Evolutionary conservation across 768 basidiomycete genomes (phyloP).

Genomic region (Terana coerulea): DNA sequence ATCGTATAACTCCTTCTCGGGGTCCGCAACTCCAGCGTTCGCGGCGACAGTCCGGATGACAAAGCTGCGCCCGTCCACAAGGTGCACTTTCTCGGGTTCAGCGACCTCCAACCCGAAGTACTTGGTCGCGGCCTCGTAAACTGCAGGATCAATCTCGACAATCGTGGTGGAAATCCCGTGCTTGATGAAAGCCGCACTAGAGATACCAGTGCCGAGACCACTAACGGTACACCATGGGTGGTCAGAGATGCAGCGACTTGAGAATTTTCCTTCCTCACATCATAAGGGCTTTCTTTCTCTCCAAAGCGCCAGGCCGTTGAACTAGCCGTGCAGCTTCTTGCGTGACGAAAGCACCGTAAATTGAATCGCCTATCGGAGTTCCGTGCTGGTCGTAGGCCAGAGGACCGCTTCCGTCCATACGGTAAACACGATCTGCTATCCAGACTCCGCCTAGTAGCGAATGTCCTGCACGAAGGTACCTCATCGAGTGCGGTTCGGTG

Average conservation of each 20-base stretch:
- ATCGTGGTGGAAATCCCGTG: constrained; percentile 74
- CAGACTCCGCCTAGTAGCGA: constrained; percentile 70
- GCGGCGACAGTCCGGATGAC: constrained; percentile 24
- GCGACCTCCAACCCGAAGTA: constrained; percentile 81
- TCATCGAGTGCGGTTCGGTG: constrained; percentile 29
- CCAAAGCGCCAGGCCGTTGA: constrained; percentile 41
- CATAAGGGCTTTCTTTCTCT: constrained; percentile 51
- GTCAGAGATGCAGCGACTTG: background rate
- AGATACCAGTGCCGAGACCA: constrained; percentile 85
- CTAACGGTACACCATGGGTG: constrained; percentile 34
- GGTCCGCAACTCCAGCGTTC: constrained; percentile 22
- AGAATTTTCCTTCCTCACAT: constrained; percentile 49
- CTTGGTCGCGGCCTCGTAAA: constrained; percentile 74
- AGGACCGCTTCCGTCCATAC: constrained; percentile 16
- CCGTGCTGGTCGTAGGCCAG: constrained; percentile 50
- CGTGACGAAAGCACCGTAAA: constrained; percentile 80
- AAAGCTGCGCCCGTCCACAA: constrained; percentile 78
- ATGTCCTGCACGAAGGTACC: constrained; percentile 52
- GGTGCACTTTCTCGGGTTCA: constrained; percentile 52
- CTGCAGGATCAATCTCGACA: constrained; percentile 91
- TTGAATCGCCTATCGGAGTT: constrained; percentile 63
- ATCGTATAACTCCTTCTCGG: constrained; percentile 45
- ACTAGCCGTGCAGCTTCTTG: constrained; percentile 83
- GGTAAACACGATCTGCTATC: constrained; percentile 52
- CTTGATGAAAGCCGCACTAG: constrained; percentile 67